Evolutionary conservation across 2,329 filamentous ascomycete species (phyloP).

Genomic region (Fusarium tupiense): DNA sequence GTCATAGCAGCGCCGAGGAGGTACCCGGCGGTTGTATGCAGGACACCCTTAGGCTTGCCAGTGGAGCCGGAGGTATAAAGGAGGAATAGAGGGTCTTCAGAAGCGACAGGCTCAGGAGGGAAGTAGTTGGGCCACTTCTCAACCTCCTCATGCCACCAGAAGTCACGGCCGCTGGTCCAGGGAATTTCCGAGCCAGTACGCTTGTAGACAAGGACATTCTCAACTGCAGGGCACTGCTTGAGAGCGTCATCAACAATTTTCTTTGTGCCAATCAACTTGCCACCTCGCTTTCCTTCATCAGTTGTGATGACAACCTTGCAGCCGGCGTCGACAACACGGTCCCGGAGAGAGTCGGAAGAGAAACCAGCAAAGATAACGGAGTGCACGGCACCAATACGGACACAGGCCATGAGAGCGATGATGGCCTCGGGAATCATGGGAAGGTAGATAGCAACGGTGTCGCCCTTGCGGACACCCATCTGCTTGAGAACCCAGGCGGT

Average conservation of each 20-base stretch:
- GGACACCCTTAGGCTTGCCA: slow-evolving; percentile 97
- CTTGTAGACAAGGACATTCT: slow-evolving; percentile 89
- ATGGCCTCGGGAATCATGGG: slow-evolving; percentile 99
- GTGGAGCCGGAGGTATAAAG: slow-evolving; percentile 98
- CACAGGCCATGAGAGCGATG: slow-evolving; percentile 88
- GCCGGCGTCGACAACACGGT: slow-evolving; percentile 90
- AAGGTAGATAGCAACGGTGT: slow-evolving; percentile 96
- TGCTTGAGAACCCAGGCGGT: slow-evolving; percentile 89
- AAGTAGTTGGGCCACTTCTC: slow-evolving; percentile 97
- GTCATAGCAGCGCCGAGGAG: slow-evolving; percentile 92
- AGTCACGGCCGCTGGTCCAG: slow-evolving; percentile 87
- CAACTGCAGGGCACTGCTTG: slow-evolving; percentile 92
- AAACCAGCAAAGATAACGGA: slow-evolving; percentile 98
- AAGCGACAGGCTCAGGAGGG: slow-evolving; percentile 86
- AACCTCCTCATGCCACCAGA: slow-evolving; percentile 99
- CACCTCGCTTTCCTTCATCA: slow-evolving; percentile 97
- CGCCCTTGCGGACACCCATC: slow-evolving; percentile 96
- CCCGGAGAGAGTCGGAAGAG: slow-evolving; percentile 93
- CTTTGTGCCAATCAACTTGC: slow-evolving; percentile 97
- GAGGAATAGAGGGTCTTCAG: slow-evolving; percentile 96
- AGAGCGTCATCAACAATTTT: slow-evolving; percentile 98
- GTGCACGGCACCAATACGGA: slow-evolving; percentile 93
- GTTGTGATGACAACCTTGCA: slow-evolving; percentile 96
- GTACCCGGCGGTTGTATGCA: slow-evolving; percentile 97
- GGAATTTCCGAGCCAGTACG: slow-evolving; percentile 93